A percentile compares a stretch with the other conserved stretches of the same genome.
phyloP scores from a whole-genome alignment of 2,329 filamentous ascomycete species.

The Stachybotrys elegans region DNA sequence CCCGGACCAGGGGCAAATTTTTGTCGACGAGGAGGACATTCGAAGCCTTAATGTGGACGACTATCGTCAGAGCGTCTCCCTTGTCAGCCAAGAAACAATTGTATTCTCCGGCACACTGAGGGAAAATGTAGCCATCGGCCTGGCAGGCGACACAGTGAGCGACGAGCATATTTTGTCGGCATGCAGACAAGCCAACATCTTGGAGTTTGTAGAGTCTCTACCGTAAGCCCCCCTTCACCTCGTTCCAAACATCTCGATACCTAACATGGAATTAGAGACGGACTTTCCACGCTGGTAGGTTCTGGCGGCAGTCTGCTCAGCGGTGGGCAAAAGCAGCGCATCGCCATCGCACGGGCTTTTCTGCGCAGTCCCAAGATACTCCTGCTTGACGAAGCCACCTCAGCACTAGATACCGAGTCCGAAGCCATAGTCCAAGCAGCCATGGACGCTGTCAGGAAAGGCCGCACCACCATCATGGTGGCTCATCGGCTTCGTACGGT shows the following conservation, averaged over 20 bases:
- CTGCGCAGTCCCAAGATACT: neutral
- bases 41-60: conserved; percentile 38
- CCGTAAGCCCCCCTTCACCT: conserved; percentile 29
- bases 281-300: neutral
- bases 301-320: neutral
- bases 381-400: neutral
- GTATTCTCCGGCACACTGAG: conserved; percentile 78
- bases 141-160: neutral
- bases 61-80: conserved; percentile 46
- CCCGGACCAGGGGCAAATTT: conserved; percentile 38
- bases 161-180: neutral
- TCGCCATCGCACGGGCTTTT: conserved; percentile 1
- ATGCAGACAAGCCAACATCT: neutral
- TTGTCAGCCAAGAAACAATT: conserved; percentile 55
- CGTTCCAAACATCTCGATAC: conserved; percentile 18
- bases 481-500: neutral
- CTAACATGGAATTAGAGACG: conserved; percentile 16
- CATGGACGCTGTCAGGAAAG: neutral
- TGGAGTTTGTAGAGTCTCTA: neutral
- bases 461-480: neutral
- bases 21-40: conserved; percentile 38
- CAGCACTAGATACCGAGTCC: neutral
- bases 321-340: neutral
- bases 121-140: conserved; percentile 65
- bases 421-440: neutral